These are phyloP conservation scores for California macrophylla DNA, from an alignment of 441 rosid species.

Conservation along the genomic window DNA sequence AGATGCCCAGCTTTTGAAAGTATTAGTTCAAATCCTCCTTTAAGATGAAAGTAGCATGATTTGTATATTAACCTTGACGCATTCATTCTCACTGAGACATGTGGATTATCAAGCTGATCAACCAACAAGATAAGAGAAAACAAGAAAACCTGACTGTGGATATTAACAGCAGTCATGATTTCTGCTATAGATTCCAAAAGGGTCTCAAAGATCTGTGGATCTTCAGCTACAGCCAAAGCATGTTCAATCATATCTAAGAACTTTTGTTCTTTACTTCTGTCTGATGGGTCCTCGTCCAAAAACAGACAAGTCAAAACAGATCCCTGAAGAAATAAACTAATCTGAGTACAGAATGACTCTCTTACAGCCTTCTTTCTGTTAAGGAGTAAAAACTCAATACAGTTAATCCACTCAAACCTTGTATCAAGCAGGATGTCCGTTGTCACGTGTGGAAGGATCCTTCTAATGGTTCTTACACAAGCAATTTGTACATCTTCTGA, in stretches of 20 bases:
- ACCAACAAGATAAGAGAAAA: constrained; percentile 63
- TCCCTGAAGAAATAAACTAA: constrained; percentile 54
- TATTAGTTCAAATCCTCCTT: constrained; percentile 66
- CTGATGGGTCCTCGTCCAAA: constrained; percentile 31
- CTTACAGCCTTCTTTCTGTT: constrained; percentile 63
- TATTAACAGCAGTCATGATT: constrained; percentile 65
- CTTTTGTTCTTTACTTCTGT: constrained; percentile 35
- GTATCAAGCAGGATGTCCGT: constrained; percentile 40
- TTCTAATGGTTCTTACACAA: constrained; percentile 57
- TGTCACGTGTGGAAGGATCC: constrained; percentile 61
- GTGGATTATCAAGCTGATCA: constrained; percentile 82
- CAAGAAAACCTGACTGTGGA: constrained; percentile 58
- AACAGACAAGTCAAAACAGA: constrained; percentile 49
- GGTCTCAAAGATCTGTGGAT: constrained; percentile 64
- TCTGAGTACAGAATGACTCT: constrained; percentile 83
- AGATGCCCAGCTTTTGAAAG: constrained; percentile 53
- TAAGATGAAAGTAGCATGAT: constrained; percentile 64
- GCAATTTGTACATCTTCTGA: constrained; percentile 82
- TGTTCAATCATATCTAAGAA: constrained; percentile 54
- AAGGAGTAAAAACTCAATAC: constrained; percentile 56
- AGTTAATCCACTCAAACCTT: constrained; percentile 64
- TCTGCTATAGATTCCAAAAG: constrained; percentile 70
- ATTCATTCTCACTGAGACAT: constrained; percentile 53
- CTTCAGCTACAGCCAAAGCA: constrained; percentile 51
- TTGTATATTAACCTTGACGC: constrained; percentile 67